Conservation (phyloP, 352 stramenopile species). For the Phytophthora ramorum region DNA sequence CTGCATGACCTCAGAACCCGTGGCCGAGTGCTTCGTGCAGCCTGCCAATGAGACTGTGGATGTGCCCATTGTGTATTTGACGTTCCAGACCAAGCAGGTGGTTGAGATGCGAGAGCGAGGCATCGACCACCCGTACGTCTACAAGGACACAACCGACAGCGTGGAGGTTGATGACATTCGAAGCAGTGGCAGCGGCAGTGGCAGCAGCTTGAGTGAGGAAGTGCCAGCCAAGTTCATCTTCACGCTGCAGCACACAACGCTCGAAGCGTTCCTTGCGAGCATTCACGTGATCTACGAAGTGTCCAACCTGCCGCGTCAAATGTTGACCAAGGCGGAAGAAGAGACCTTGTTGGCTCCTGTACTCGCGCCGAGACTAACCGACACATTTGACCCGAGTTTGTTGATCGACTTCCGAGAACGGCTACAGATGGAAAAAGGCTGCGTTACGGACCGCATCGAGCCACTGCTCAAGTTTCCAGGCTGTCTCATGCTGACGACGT, state of each 20-base stretch:
- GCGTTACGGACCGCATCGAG: slow-evolving; percentile 79
- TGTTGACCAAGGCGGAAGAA: slow-evolving; percentile 74
- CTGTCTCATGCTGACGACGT: slow-evolving; percentile 81
- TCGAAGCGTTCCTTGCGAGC: slow-evolving; percentile 70
- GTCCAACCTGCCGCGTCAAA: slow-evolving; percentile 49
- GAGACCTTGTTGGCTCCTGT: slow-evolving; percentile 69
- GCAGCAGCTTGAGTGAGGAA: slow-evolving; percentile 12
- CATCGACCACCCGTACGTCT: slow-evolving; percentile 74
- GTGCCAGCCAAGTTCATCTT: slow-evolving; percentile 73
- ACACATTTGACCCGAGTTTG: slow-evolving; percentile 82
- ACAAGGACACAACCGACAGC: slow-evolving; percentile 39
- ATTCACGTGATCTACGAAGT: slow-evolving; percentile 70
- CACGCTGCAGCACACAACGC: slow-evolving; percentile 69
- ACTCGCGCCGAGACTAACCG: slow-evolving; percentile 54
- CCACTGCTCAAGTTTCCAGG: slow-evolving; percentile 89
- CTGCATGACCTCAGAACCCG: slow-evolving; percentile 55
- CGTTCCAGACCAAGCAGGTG: slow-evolving; percentile 61
- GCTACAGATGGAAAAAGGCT: slow-evolving; percentile 53
- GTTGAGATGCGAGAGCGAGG: slow-evolving; percentile 80
- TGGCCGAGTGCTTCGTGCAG: slow-evolving; percentile 61
- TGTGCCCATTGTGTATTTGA: slow-evolving; percentile 47
- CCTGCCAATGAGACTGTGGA: slow-evolving; percentile 1
- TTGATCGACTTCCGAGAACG: slow-evolving; percentile 88
- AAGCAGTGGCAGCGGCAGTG: slow-evolving; percentile 9
- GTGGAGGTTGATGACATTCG: slow-evolving; percentile 2